phyloP scores from a whole-genome alignment of 2,329 filamentous ascomycete species.

The Zymoseptoria ardabiliae region DNA sequence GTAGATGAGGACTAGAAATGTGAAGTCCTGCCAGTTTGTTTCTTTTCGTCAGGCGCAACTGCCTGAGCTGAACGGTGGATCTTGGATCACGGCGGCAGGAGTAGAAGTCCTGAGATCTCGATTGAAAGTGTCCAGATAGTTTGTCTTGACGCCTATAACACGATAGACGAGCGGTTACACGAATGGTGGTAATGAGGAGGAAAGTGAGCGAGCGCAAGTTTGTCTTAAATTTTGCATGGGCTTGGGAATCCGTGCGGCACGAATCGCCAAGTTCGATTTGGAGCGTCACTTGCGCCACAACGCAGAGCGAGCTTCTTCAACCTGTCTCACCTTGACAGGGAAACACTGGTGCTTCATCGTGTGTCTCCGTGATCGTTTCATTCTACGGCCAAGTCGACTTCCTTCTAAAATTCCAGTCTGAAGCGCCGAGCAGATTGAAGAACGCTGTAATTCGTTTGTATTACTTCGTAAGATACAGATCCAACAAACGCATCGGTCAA shows the following conservation, averaged over 20 bases:
- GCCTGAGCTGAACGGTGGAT: background rate
- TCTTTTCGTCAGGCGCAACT: background rate
- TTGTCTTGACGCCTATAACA: background rate
- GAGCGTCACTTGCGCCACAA: background rate
- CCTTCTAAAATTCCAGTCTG: no score
- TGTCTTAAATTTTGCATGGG: background rate
- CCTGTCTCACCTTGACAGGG: background rate
- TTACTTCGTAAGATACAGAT: background rate
- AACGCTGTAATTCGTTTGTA: background rate
- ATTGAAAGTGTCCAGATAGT: background rate
- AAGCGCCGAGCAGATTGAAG: no score
- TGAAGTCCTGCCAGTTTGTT: conserved; percentile 1
- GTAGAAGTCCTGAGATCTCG: background rate
- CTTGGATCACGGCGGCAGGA: background rate
- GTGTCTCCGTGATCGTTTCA: background rate
- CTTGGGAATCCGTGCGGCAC: background rate
- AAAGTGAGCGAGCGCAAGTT: background rate
- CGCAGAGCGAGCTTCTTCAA: conserved; percentile 1
- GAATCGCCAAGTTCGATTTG: background rate
- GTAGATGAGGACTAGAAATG: background rate
- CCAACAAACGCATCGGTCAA: background rate
- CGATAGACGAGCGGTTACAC: background rate
- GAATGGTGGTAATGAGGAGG: background rate
- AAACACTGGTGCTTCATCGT: background rate
- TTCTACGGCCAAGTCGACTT: background rate